Percentiles rank a stretch among this genome's conserved stretches.
Conservation (phyloP, 2,329 filamentous ascomycete species). For the Clarireedia monteithiana region DNA sequence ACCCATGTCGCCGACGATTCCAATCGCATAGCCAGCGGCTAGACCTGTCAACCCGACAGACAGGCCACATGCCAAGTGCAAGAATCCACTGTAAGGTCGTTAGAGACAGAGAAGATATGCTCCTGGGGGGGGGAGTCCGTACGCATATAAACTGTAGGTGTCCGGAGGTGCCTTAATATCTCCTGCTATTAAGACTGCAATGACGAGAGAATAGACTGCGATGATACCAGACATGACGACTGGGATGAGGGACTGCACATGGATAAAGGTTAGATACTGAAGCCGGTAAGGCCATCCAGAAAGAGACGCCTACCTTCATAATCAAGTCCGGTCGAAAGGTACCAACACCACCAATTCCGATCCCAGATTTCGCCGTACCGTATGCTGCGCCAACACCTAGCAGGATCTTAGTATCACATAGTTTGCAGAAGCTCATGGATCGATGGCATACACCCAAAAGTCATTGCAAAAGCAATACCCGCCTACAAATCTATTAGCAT, state of each 20-base stretch:
- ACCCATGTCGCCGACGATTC: conserved; percentile 87
- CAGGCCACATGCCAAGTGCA: conserved; percentile 86
- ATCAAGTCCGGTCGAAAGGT: conserved; percentile 81
- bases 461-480: conserved; percentile 75
- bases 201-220: conserved; percentile 94
- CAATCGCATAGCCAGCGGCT: conserved; percentile 93
- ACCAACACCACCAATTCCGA: conserved; percentile 79
- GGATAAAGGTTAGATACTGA: not conserved
- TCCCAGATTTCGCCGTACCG: conserved; percentile 81
- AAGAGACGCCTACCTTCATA: conserved; percentile 65
- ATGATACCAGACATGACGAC: conserved; percentile 99
- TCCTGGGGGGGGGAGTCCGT: conserved; percentile 26
- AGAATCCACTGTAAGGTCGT: conserved; percentile 58
- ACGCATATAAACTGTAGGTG: conserved; percentile 79
- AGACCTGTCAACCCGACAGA: conserved; percentile 89
- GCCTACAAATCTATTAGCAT: conserved; percentile 42
- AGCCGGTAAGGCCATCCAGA: not conserved
- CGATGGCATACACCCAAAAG: conserved; percentile 63
- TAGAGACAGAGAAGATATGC: not conserved
- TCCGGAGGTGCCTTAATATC: conserved; percentile 67
- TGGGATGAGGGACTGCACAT: conserved; percentile 60
- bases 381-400: conserved; percentile 63
- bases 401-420: not conserved
- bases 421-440: not conserved
- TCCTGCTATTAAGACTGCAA: conserved; percentile 90